Percentiles rank a stretch among this genome's conserved stretches.
Evolutionary conservation across 805 yeast genomes (phyloP).

Genomic region (Sugiyamaella smithiae): DNA sequence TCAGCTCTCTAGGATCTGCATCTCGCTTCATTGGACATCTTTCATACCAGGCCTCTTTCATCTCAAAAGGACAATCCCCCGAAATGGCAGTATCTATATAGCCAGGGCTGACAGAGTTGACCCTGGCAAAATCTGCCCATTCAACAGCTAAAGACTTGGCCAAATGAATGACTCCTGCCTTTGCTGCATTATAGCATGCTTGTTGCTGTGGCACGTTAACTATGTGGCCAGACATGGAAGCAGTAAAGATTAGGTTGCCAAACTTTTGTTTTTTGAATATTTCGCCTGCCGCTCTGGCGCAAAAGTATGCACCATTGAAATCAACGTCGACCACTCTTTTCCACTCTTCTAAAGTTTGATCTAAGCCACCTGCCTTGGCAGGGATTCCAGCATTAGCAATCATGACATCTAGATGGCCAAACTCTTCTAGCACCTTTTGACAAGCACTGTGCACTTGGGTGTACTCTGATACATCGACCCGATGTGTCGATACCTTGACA

Average conservation of each 20-base stretch:
- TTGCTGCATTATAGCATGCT: conserved; percentile 61
- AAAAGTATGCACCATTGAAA: conserved; percentile 58
- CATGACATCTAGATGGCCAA: neutral
- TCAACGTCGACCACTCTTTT: neutral
- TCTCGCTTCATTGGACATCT: conserved; percentile 71
- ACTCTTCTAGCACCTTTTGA: conserved; percentile 18
- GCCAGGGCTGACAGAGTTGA: conserved; percentile 10
- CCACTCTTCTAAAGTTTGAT: neutral
- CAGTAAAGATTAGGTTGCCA: conserved; percentile 51
- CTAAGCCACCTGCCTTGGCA: neutral
- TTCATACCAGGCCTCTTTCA: conserved; percentile 57
- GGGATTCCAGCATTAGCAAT: neutral
- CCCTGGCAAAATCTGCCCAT: conserved; percentile 49
- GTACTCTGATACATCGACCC: neutral
- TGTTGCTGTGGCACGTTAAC: conserved; percentile 71
- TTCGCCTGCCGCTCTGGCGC: conserved; percentile 57
- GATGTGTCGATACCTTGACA: neutral
- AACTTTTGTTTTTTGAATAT: conserved; percentile 47
- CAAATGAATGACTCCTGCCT: no score
- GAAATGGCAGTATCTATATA: conserved; percentile 62
- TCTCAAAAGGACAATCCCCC: conserved; percentile 36
- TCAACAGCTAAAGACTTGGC: no score
- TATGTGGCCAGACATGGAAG: conserved; percentile 63
- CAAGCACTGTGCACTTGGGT: neutral
- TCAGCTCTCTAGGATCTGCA: conserved; percentile 79